Conservation (phyloP, 768 basidiomycete genomes). For the Kwoniella heveanensis region DNA sequence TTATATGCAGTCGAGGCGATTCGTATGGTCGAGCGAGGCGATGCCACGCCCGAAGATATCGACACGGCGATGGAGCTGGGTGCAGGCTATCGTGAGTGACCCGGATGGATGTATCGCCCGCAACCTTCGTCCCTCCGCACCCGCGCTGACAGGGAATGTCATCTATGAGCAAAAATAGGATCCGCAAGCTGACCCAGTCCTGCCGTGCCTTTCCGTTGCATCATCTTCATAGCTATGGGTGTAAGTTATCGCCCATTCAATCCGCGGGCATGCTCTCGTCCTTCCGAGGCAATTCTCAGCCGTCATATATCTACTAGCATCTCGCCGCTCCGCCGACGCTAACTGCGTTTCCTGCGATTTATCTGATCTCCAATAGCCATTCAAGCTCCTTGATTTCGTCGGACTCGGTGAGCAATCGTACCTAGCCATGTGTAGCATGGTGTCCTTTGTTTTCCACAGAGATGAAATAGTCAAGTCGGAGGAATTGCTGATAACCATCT, state of each 20-base stretch:
- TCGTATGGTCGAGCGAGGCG: slow-evolving; percentile 59
- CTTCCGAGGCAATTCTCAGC: too few species aligned
- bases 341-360: slow-evolving; percentile 1
- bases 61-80: slow-evolving; percentile 60
- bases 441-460: too few species aligned
- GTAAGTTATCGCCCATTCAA: slow-evolving; percentile 18
- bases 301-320: too few species aligned
- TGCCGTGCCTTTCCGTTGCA: neutral
- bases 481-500: too few species aligned
- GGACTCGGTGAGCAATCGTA: slow-evolving; percentile 58
- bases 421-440: too few species aligned
- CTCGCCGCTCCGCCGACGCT: too few species aligned
- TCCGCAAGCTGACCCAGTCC: too few species aligned
- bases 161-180: too few species aligned
- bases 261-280: slow-evolving; percentile 21
- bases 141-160: too few species aligned
- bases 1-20: slow-evolving; percentile 56
- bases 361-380: slow-evolving; percentile 36
- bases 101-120: neutral
- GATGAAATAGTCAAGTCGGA: too few species aligned
- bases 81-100: slow-evolving; percentile 56
- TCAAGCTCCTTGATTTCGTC: slow-evolving; percentile 57
- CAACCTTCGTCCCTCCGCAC: too few species aligned
- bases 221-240: slow-evolving; percentile 52
- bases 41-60: slow-evolving; percentile 57